Evolutionary conservation across 1,139 yeast genomes (phyloP).

Genomic region (Arxiozyma slooffiae): DNA sequence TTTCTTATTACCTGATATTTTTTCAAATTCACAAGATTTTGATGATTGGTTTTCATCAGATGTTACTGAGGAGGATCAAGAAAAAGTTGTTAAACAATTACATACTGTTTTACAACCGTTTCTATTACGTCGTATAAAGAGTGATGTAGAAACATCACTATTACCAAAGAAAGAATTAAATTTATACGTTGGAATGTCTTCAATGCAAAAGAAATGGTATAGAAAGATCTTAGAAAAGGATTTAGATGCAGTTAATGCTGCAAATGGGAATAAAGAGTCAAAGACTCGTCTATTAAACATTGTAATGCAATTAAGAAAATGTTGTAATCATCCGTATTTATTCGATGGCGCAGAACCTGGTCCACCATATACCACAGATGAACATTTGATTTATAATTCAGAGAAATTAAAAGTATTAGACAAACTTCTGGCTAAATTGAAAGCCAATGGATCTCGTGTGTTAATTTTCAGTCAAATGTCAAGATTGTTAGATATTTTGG

Average conservation of each 20-base stretch:
- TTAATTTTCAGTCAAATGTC: slow-evolving; percentile 93
- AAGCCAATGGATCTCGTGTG: slow-evolving; percentile 76
- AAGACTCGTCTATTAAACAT: slow-evolving; percentile 82
- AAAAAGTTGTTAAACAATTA: slow-evolving; percentile 66
- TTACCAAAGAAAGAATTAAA: slow-evolving; percentile 85
- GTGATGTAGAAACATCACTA: slow-evolving; percentile 85
- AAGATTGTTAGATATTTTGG: slow-evolving; percentile 78
- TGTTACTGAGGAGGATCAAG: slow-evolving; percentile 47
- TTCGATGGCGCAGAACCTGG: slow-evolving; percentile 99
- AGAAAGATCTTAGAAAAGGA: slow-evolving; percentile 80
- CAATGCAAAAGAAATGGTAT: slow-evolving; percentile 90
- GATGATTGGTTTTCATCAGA: slow-evolving; percentile 72
- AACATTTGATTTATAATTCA: slow-evolving; percentile 78
- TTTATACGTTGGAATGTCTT: slow-evolving; percentile 85
- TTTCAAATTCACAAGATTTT: slow-evolving; percentile 79
- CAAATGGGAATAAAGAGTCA: slow-evolving; percentile 77
- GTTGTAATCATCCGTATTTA: slow-evolving; percentile 93
- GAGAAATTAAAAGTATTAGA: slow-evolving; percentile 88
- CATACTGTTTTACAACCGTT: slow-evolving; percentile 84
- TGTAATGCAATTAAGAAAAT: slow-evolving; percentile 92
- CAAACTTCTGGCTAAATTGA: slow-evolving; percentile 62
- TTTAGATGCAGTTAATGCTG: slow-evolving; percentile 95
- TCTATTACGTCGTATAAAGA: slow-evolving; percentile 74
- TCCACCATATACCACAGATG: slow-evolving; percentile 94
- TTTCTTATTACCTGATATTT: slow-evolving; percentile 85